Conservation (phyloP, 495 filamentous ascomycete species). For the Aspergillus sparsus region DNA sequence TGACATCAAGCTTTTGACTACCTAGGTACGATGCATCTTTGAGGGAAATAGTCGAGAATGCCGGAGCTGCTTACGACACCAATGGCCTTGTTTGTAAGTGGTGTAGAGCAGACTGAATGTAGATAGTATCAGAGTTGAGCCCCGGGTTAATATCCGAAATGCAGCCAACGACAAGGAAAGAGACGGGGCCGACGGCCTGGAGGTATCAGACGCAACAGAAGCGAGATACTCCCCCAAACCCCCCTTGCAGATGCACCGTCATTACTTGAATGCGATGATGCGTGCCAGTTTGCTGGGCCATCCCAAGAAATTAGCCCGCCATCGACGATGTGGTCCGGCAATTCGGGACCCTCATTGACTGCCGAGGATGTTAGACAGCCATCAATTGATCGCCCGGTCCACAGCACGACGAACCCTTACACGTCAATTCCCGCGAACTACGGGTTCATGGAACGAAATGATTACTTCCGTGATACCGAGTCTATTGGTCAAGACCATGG, state of each 20-base stretch:
- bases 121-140: too few relatives aligned
- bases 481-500: conserved; percentile 26
- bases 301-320: background rate
- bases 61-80: conserved; percentile 27
- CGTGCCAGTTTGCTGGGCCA: background rate
- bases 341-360: background rate
- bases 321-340: conserved; percentile 1
- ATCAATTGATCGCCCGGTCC: background rate
- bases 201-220: background rate
- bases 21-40: conserved; percentile 28
- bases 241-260: background rate
- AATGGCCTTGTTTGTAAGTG: conserved; percentile 31
- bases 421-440: conserved; percentile 15
- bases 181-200: conserved; percentile 3
- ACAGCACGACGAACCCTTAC: conserved; percentile 26
- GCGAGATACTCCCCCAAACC: background rate
- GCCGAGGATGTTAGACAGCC: background rate
- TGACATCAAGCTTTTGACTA: background rate
- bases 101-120: too few relatives aligned
- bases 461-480: conserved; percentile 28
- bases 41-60: conserved; percentile 19
- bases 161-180: conserved; percentile 27
- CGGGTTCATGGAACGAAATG: conserved; percentile 29
- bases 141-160: background rate
- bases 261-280: background rate